Base-by-base conservation (phyloP, 768 basidiomycete genomes). In the Collybiopsis luxurians region DNA sequence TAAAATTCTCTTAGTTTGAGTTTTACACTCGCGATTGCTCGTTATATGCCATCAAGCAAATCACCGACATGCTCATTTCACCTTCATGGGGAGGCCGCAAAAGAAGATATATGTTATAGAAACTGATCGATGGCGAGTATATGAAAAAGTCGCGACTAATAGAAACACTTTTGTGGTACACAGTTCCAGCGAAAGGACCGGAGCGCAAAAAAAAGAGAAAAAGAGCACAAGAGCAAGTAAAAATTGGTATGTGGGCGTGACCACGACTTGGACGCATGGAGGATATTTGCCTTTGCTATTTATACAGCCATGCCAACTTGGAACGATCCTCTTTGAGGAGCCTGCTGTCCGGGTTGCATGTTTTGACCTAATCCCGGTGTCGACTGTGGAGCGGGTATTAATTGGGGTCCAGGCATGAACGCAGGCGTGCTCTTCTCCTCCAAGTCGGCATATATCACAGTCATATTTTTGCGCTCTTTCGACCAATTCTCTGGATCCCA, bases 401-500 rank as follows among this genome's bases (percentile, higher is more conserved):
- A 69, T n/a, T 76, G 75, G 44, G 79, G 74, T 1, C 81, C 81
- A 57, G 71, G 76, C 40, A 74, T 73, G 62, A 88, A 89, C 28
- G 84, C 85, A 3, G 87, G 83, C 11, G 73, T 68, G 38, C 75
- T 83, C 77, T 88, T 87, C 73, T 89, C 89, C 72, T 89, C 87
- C 64, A 90, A 73, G 66, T 90, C 89, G 53, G 81, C 69, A 63
- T 89, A 90, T 59, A 87, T 72, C 47, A 90, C 88, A 15, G 82
- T 84, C 81, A 88, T 84, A 66, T 89, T 85, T 71, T 87, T 89
- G 66, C 87, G 79, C 64, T 86, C 84, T 73, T 90, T 89, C 57
- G 79, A 75, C 87, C 86, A 88, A 68, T 81, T 84, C 59, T 91
- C 88, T 10, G 86, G 83, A 64, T 92, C 90, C 89, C 93, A 95